phyloP scores from a whole-genome alignment of 2,329 filamentous ascomycete genomes.

The Botryotinia calthae region DNA sequence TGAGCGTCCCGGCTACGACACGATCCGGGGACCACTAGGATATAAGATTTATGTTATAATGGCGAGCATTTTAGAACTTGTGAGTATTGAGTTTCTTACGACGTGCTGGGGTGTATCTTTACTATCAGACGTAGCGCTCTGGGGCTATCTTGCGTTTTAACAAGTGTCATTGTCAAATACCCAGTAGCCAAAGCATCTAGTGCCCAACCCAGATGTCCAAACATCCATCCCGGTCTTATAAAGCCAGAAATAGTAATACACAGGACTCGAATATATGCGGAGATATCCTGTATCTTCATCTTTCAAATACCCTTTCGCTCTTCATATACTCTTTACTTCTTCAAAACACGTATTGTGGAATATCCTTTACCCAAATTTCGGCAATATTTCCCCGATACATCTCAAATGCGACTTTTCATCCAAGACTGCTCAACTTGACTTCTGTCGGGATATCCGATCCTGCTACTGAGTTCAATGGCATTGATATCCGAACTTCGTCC shows the following conservation, averaged over 20 bases:
- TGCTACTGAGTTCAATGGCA: conserved; percentile 3
- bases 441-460: conserved; percentile 7
- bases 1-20: background rate
- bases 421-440: conserved; percentile 16
- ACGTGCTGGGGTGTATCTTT: background rate
- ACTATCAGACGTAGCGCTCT: background rate
- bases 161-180: conserved; percentile 1
- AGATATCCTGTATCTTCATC: background rate
- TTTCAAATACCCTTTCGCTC: background rate
- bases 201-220: background rate
- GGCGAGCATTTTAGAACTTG: background rate
- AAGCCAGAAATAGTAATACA: background rate
- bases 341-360: background rate
- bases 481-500: conserved; percentile 4
- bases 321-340: background rate
- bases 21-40: too few species aligned
- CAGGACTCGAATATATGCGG: background rate
- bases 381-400: conserved; percentile 5
- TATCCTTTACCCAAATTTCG: conserved; percentile 14
- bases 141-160: background rate
- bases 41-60: background rate
- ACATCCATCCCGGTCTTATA: background rate
- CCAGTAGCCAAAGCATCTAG: background rate
- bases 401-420: conserved; percentile 6
- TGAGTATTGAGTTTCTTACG: background rate